A percentile compares a stretch with the other conserved stretches of the same genome.
Evolutionary conservation across 2,329 filamentous ascomycete genomes (phyloP).

Genomic region (Fusarium napiforme): DNA sequence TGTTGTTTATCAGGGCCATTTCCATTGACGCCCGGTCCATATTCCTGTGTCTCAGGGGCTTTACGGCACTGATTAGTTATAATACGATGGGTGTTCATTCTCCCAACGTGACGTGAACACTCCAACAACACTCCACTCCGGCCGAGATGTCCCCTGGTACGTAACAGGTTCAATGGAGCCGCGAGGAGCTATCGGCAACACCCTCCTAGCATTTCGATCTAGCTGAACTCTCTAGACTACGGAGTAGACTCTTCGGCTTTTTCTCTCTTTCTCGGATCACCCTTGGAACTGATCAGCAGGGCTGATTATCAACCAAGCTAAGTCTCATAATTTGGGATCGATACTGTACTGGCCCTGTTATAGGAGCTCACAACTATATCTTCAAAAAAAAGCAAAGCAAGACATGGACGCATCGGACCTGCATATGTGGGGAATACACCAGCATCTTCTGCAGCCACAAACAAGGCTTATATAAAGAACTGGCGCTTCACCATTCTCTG

Average conservation of each 20-base stretch:
- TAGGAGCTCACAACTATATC: conserved; percentile 5
- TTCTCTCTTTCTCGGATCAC: background rate
- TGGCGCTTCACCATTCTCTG: conserved; percentile 11
- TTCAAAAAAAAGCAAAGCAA: conserved; percentile 6
- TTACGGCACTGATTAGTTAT: background rate
- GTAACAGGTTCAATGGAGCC: conserved; percentile 3
- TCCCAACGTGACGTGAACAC: conserved; percentile 34
- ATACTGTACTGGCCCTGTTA: background rate
- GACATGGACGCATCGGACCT: conserved; percentile 25
- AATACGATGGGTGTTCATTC: conserved; percentile 14
- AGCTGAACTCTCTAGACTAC: conserved; percentile 9
- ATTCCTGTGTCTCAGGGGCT: conserved; percentile 7
- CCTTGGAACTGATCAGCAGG: background rate
- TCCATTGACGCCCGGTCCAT: background rate
- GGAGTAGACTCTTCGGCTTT: background rate
- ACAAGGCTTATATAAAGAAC: conserved; percentile 27
- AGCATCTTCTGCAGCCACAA: conserved; percentile 23
- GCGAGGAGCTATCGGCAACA: conserved; percentile 17
- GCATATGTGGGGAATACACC: conserved; percentile 34
- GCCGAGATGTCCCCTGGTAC: conserved; percentile 30
- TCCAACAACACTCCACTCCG: conserved; percentile 20
- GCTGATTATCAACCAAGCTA: background rate
- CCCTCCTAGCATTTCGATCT: conserved; percentile 7
- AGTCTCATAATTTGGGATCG: background rate
- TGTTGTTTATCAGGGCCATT: background rate